phyloP scores from a whole-genome alignment of 2,329 filamentous ascomycete species.

The Dothistroma pini region DNA sequence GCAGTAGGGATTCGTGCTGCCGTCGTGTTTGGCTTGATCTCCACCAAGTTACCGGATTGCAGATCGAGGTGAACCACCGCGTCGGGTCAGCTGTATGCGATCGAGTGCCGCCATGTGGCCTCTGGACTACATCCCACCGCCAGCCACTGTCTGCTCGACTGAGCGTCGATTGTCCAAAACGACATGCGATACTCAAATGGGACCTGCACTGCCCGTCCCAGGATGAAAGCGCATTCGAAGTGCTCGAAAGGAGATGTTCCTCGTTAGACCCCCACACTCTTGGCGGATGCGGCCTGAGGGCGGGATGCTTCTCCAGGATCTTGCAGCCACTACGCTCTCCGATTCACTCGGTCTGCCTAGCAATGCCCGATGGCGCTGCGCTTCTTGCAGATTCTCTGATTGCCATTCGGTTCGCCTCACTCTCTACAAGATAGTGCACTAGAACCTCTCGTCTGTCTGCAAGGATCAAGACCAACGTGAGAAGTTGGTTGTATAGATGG shows the following conservation, averaged over 20 bases:
- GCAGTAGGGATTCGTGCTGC: conserved; percentile 7
- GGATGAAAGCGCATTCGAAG: not conserved
- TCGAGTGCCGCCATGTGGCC: conserved; percentile 8
- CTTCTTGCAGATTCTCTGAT: not conserved
- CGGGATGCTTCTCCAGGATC: not conserved
- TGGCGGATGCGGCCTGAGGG: not conserved
- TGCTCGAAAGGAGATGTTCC: not conserved
- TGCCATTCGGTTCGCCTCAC: not conserved
- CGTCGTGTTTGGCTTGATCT: conserved; percentile 12
- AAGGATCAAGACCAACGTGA: not conserved
- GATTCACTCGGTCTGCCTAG: not conserved
- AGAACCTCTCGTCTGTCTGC: not conserved
- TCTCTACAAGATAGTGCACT: not conserved
- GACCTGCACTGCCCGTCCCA: not conserved
- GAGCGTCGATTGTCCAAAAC: not conserved
- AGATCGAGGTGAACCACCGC: conserved; percentile 12
- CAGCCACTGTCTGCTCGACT: not conserved
- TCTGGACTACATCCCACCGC: not conserved
- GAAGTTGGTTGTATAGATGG: not conserved
- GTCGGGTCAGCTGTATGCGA: conserved; percentile 13
- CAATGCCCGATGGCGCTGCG: not conserved
- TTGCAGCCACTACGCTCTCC: not conserved
- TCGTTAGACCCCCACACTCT: not conserved
- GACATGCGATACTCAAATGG: not conserved
- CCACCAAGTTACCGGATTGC: conserved; percentile 8